Base-by-base conservation (phyloP, 495 filamentous ascomycete genomes). In the Chlorociboria aeruginascens region DNA sequence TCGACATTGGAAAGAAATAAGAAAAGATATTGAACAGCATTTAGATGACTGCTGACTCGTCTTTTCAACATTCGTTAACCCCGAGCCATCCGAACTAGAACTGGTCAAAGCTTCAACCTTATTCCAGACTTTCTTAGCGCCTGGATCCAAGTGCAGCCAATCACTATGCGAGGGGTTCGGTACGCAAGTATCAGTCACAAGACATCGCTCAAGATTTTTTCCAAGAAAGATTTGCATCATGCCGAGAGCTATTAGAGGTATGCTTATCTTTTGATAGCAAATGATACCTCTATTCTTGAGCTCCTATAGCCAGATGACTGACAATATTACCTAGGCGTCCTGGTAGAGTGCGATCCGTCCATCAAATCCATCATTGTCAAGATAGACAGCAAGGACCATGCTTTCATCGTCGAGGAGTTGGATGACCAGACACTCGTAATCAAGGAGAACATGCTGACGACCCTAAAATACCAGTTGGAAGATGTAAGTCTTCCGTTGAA, bases 381-480 rank as follows among this genome's bases (percentile, higher is more conserved):
- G 58, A 68, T 85, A 62, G 63, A 85, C 62, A 63, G 68, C 67
- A 60, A 66, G 10, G 61, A 65, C 38, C 64, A 77, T 52, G 70
- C 73, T 36, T 70, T 70, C 52, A 71, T 78, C 37, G 74, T 78
- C 40, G 83, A 86, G 59, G 83, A 86, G 40, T 66, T 87, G 1
- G 84, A 86, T 57, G 84, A 87, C 55, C 70, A 78, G 46, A 78
- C 78, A 35, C 67, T 89, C 2, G 72, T 89, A 2, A 76, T 88
- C 50, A 86, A 86, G 59, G 83, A 87, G 56, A 73, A 64, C 53
- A 76, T 78, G 59, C 70, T 87, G 61, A 61, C 74, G 45, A 68
- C 69, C 7, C 50, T 79, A 37, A 76, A 86, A 59, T 68, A 69
- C 40, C 65, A 69, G 45, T 69, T 83, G 40, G 74, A 84, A 33